Percentiles rank a stretch among this genome's conserved stretches.
Evolutionary conservation across 805 yeast species (phyloP).

Genomic region (Wickerhamomyces chambardii): DNA sequence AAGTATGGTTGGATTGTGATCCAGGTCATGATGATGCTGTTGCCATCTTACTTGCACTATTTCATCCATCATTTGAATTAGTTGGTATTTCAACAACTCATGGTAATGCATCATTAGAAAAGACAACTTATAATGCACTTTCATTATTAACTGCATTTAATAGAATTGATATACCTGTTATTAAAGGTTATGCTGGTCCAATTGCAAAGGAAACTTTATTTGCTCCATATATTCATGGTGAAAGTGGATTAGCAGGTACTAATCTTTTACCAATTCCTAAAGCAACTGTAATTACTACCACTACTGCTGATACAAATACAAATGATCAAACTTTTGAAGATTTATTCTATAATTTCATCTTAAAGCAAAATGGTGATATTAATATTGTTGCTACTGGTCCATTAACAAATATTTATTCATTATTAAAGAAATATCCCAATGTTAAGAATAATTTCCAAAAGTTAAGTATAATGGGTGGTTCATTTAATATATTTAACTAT

Average conservation of each 20-base stretch:
- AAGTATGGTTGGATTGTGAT: slow-evolving; percentile 87
- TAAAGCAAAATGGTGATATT: slow-evolving; percentile 34
- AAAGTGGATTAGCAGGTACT: slow-evolving; percentile 73
- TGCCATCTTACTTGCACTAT: slow-evolving; percentile 57
- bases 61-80: slow-evolving; percentile 35
- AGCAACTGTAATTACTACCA: too few relatives aligned
- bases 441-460: slow-evolving; percentile 36
- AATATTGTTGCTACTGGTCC: slow-evolving; percentile 72
- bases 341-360: slow-evolving; percentile 27
- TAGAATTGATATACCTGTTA: slow-evolving; percentile 47
- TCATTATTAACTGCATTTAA: slow-evolving; percentile 55
- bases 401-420: slow-evolving; percentile 57
- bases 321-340: slow-evolving; percentile 30
- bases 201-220: slow-evolving; percentile 35
- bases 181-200: slow-evolving; percentile 55
- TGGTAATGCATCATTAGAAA: slow-evolving; percentile 31
- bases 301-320: slow-evolving; percentile 19
- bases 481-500: slow-evolving; percentile 22
- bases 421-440: slow-evolving; percentile 49
- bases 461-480: slow-evolving; percentile 76
- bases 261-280: slow-evolving; percentile 44
- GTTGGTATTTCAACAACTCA: slow-evolving; percentile 26
- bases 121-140: slow-evolving; percentile 63
- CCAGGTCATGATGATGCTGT: slow-evolving; percentile 89
- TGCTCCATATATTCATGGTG: slow-evolving; percentile 68